A percentile compares a stretch with the other conserved stretches of the same genome.
These are phyloP conservation scores for Vanderwaltozyma tropicalis DNA, from an alignment of 805 yeast genomes.

Conservation along the genomic window DNA sequence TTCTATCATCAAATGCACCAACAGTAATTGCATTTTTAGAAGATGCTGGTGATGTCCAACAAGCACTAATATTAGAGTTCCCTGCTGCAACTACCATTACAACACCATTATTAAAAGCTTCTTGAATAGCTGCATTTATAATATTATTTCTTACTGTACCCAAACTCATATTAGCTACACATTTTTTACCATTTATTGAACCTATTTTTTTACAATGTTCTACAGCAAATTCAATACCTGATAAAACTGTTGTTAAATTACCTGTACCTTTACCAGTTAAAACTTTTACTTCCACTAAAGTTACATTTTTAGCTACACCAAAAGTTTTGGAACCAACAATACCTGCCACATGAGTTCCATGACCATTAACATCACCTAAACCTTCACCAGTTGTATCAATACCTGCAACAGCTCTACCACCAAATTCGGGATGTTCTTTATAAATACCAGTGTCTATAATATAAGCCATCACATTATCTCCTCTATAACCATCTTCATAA, in stretches of 20 bases:
- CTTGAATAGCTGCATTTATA: constrained; percentile 64
- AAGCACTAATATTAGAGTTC: constrained; percentile 68
- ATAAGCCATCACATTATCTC: constrained; percentile 57
- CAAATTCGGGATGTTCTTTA: constrained; percentile 48
- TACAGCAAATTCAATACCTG: constrained; percentile 58
- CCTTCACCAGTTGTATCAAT: constrained; percentile 51
- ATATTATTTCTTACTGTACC: constrained; percentile 64
- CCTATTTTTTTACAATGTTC: constrained; percentile 34
- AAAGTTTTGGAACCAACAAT: constrained; percentile 63
- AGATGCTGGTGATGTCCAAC: constrained; percentile 80
- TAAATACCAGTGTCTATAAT: constrained; percentile 77
- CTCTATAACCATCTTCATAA: constrained; percentile 38
- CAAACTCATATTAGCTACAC: constrained; percentile 71
- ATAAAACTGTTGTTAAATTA: constrained; percentile 49
- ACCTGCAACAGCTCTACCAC: constrained; percentile 49
- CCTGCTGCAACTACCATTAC: constrained; percentile 82
- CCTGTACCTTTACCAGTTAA: constrained; percentile 63
- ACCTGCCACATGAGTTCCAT: constrained; percentile 91
- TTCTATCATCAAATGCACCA: constrained; percentile 77
- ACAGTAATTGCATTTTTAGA: constrained; percentile 65
- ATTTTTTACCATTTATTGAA: constrained; percentile 26
- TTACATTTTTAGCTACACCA: constrained; percentile 70
- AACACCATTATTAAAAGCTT: constrained; percentile 64
- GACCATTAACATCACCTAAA: constrained; percentile 63
- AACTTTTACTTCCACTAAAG: constrained; percentile 62